These are phyloP conservation scores for Penicillium crustosum DNA, from an alignment of 2,329 filamentous ascomycete genomes.

Conservation along the genomic window DNA sequence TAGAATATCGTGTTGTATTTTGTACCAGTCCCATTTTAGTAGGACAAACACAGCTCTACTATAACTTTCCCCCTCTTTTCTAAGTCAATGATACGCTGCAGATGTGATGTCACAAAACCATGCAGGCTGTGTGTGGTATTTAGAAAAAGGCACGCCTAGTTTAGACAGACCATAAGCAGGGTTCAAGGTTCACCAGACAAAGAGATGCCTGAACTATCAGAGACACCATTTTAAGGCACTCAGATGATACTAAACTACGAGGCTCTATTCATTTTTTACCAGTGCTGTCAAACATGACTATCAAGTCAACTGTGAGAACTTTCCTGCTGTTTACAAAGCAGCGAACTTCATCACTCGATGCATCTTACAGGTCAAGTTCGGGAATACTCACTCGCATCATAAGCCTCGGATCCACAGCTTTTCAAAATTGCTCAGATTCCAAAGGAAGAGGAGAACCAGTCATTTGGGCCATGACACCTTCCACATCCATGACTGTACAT, in stretches of 20 bases:
- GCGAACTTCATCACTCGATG: not conserved
- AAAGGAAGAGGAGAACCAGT: not conserved
- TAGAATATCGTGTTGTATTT: not conserved
- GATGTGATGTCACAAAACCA: not conserved
- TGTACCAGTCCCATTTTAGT: not conserved
- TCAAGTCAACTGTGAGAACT: not conserved
- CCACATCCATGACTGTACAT: not conserved
- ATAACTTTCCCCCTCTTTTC: not conserved
- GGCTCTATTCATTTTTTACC: not conserved
- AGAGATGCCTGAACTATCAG: not conserved
- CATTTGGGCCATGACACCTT: not conserved
- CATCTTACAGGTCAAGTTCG: not conserved
- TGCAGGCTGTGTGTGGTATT: not conserved
- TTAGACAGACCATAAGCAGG: not conserved
- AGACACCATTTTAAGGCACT: not conserved
- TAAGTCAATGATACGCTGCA: not conserved
- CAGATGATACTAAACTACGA: not conserved
- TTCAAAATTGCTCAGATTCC: not conserved
- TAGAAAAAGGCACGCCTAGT: not conserved
- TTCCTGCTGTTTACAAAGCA: not conserved
- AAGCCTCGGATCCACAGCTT: not conserved
- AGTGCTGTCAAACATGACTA: not conserved
- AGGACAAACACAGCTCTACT: not conserved
- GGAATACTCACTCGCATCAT: conserved; percentile 1
- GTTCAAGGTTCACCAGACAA: not conserved